Conservation (phyloP, 208 protist genomes). For the Wallacemonas sp. region DNA sequence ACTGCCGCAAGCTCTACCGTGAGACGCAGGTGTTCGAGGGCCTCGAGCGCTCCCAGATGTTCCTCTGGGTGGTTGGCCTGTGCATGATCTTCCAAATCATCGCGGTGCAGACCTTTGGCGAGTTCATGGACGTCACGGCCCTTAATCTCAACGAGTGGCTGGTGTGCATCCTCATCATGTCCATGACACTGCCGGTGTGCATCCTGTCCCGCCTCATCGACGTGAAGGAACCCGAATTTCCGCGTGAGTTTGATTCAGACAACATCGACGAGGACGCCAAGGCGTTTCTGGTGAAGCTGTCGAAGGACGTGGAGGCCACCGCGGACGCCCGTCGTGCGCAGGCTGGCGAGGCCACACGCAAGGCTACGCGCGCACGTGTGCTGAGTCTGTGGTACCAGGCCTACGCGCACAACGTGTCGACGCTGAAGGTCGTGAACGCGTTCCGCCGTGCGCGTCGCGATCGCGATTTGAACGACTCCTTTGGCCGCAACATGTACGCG, state of each 20-base stretch:
- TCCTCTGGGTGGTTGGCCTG: slow-evolving; percentile 76
- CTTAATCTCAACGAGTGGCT: slow-evolving; percentile 59
- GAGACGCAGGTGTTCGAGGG: slow-evolving; percentile 86
- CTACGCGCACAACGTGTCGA: slow-evolving; percentile 58
- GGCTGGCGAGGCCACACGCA: slow-evolving; percentile 26
- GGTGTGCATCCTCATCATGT: slow-evolving; percentile 27
- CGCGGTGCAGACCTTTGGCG: slow-evolving; percentile 84
- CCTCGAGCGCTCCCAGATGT: slow-evolving; percentile 53
- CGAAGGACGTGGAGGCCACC: slow-evolving; percentile 33
- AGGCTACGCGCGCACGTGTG: slow-evolving; percentile 47
- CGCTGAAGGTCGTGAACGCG: slow-evolving; percentile 44
- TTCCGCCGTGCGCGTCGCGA: slow-evolving; percentile 60
- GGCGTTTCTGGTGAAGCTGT: slow-evolving; percentile 52
- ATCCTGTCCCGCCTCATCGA: slow-evolving; percentile 49
- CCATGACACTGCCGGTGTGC: slow-evolving; percentile 34
- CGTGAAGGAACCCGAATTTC: slow-evolving; percentile 29
- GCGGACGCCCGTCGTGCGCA: slow-evolving; percentile 46
- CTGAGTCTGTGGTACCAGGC: slow-evolving; percentile 67
- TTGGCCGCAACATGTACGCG: slow-evolving; percentile 8
- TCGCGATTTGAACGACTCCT: slow-evolving; percentile 6
- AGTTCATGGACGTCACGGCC: slow-evolving; percentile 81
- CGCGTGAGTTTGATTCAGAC: slow-evolving; percentile 22
- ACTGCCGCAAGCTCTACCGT: slow-evolving; percentile 90
- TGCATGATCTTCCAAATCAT: slow-evolving; percentile 88
- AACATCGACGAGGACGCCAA: slow-evolving; percentile 52